Base-by-base conservation (phyloP, 1,284 basidiomycete species). In the Heterobasidion occidentale region DNA sequence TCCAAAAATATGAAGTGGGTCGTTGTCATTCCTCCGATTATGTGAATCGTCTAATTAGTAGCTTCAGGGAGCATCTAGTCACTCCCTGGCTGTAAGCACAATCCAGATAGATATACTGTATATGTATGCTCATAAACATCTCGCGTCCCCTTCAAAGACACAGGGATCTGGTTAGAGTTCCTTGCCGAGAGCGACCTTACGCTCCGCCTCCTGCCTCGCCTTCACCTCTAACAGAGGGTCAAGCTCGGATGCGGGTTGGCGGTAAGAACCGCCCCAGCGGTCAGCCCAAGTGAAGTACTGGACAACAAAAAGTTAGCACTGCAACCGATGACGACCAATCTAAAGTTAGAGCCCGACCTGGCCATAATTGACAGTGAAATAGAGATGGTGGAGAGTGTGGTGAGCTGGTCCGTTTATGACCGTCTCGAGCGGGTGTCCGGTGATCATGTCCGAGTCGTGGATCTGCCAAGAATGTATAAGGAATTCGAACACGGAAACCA, bases 361-460 rank as follows among this genome's bases (percentile, higher is more conserved):
- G 17, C 94, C 95, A 70, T 96, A 98, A 78, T 98, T 98, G 67
- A 92, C 90, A 33, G 90, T 97, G 72, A 97, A 98, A 75, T 95
- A 94, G 44, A 98, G 73, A 68, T 98, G 96, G 69, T 98, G 95
- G 48, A 98, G 77, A 0, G 95, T 98, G 72, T 99, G 96, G 67
- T 99, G 96, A 4, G 96, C 93, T 3, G 96, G 97, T 12, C 94
- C 94, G 72, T 99, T 99, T 75, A 99, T 96, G 69, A 94, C 73
- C 66, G 80, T 86, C 72, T 98, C 96, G 2, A 97, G 78, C 7
- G 87, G 77, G 68, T 93, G 89, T n/a, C 90, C 94, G 50, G 91
- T 92, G 69, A 98, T 87, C 94, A 99, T 98, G 76, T 99, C 97
- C n/a, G 92, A 95, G 71, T 99, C 96, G 71, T 99, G 96, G 64